Evolutionary conservation across 78 protist genomes (phyloP).

Genomic region (Speleostelium caveatum): DNA sequence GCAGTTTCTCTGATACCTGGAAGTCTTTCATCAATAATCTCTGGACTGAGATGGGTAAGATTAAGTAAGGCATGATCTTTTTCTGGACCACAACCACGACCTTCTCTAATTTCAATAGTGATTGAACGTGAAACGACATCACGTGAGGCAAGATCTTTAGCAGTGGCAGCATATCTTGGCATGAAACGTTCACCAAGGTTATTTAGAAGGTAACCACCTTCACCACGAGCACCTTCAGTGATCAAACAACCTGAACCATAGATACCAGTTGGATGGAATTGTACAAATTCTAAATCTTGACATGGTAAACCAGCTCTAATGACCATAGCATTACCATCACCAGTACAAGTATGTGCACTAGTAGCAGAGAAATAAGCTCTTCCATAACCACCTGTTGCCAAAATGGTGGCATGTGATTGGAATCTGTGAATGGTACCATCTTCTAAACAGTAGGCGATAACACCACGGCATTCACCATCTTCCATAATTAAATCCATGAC

Average conservation of each 20-base stretch:
- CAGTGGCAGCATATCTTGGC: conserved; percentile 99
- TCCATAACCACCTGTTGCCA: conserved; percentile 98
- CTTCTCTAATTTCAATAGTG: conserved; percentile 93
- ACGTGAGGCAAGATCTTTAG: conserved; percentile 99
- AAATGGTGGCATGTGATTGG: conserved; percentile 90
- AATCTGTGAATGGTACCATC: conserved; percentile 97
- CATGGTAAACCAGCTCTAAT: conserved; percentile 91
- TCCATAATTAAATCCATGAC: conserved; percentile 98
- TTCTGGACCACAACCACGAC: conserved; percentile 90
- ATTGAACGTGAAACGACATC: conserved; percentile 99
- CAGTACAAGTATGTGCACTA: conserved; percentile 99
- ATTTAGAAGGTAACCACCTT: conserved; percentile 99
- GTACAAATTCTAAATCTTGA: conserved; percentile 98
- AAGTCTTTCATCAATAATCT: conserved; percentile 90
- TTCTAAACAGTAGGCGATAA: conserved; percentile 90
- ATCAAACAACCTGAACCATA: conserved; percentile 99
- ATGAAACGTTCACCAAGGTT: conserved; percentile 98
- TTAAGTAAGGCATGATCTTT: conserved; percentile 98
- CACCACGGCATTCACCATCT: conserved; percentile 93
- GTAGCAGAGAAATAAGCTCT: conserved; percentile 96
- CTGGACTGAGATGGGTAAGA: conserved; percentile 95
- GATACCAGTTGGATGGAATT: conserved; percentile 99
- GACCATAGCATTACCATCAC: conserved; percentile 99
- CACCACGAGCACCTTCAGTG: conserved; percentile 99
- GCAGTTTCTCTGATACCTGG: conserved; percentile 99